Base-by-base conservation (phyloP, 2,329 filamentous ascomycete species). In the Exophiala spinifera region DNA sequence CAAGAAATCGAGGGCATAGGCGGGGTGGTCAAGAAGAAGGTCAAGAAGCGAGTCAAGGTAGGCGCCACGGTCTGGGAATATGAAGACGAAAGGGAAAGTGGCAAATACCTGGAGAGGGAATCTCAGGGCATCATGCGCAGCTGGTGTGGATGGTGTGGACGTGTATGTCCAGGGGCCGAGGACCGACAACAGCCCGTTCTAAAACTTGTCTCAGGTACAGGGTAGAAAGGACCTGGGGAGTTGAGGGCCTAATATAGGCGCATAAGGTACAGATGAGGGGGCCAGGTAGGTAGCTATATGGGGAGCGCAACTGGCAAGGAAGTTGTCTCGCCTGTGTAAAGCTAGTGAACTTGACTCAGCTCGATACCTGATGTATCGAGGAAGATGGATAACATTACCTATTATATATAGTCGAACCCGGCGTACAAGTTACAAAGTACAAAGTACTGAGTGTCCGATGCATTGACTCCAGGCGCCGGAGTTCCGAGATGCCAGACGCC, bases 1-100 rank as follows among this genome's bases (percentile, higher is more conserved):
- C 91, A 96, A 66, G 91, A 96, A 71, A 88, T 96, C 56, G 89
- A 95, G 66, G 91, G 91, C 1, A 88, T 96, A 42, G 91, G 91
- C 10, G 91, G 91, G 0, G 81, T 87, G 13, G 83, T 96, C 49
- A 95, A 95, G 77, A 88, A 86, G 57, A 95, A 92, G 73, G 79
- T 88, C n/a, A 89, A 94, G 64, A 86, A 86, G 65, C 86, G 89
- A 74, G 83, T 95, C 4, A 81, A 80, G 56, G 85, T 96, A 0
- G 92, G 91, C 1, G 88, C 87, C 3, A 89, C 87, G 58, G 92
- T 96, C 11, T 87, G 87, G 58, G 89, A 96, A 68, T 91, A 86
- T 74, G 87, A 89, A 61, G 89, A 92, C 66, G 89, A 95, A 71
- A 79, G 81, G 52, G 80, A 80, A 33, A 78, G 79, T 6, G 83